Conservation (phyloP, 495 filamentous ascomycete species). For the Neurospora sp. region DNA sequence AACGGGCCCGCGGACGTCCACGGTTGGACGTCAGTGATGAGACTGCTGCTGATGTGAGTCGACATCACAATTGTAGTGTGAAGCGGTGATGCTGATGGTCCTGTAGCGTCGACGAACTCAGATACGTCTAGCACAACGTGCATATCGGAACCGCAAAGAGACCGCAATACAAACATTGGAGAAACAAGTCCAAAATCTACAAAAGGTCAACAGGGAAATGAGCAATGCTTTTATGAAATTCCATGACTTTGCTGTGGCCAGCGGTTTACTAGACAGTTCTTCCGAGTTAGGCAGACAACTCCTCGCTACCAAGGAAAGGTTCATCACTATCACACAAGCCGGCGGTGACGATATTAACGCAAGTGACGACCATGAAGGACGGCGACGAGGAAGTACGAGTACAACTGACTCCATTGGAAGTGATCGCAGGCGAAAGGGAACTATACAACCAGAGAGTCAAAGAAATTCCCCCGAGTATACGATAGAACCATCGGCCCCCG, state of each 20-base stretch:
- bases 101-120: conserved; percentile 72
- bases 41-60: conserved; percentile 43
- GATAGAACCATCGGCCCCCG: not conserved
- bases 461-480: not conserved
- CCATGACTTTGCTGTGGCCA: conserved; percentile 45
- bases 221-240: conserved; percentile 62
- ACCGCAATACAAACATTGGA: conserved; percentile 67
- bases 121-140: conserved; percentile 75
- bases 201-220: conserved; percentile 61
- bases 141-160: conserved; percentile 78
- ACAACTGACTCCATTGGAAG: not conserved
- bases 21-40: conserved; percentile 63
- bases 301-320: conserved; percentile 32
- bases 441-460: not conserved
- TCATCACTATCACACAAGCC: conserved; percentile 32
- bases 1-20: conserved; percentile 53
- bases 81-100: conserved; percentile 9
- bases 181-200: conserved; percentile 53
- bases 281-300: conserved; percentile 44
- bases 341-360: not conserved
- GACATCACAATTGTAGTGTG: conserved; percentile 2
- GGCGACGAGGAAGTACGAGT: not conserved
- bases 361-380: not conserved
- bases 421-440: not conserved
- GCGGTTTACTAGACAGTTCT: conserved; percentile 38